Base-by-base conservation (phyloP, 805 yeast species). In the Wickerhamiella hasegawae region DNA sequence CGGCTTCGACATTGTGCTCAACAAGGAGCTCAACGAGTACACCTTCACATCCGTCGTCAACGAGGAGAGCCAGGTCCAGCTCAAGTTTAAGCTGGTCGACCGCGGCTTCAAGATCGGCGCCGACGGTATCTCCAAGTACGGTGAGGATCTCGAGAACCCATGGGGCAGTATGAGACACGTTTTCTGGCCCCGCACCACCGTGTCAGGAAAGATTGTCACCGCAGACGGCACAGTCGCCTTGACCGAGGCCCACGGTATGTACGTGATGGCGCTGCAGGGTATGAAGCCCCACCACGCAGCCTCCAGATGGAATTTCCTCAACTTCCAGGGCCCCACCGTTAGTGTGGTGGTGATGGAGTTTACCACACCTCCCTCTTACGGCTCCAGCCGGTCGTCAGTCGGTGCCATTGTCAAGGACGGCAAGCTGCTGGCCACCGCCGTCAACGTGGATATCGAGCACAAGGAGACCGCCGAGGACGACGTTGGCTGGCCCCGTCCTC, bases 201-300 rank as follows among this genome's bases (percentile, higher is more conserved):
- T 72, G 31, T 52, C 50, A 15, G 98, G 98, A 51, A 62, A 70
- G 15, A 58, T 90, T 42, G 64, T 59, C 28, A 55, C 67, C 54
- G 44, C 50, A 24, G 47, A 39, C 37, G 48, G 46, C 41, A 42
- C 49, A 3, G 48, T 65, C 33, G 62, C 57, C 20, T 45, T 61
- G 31, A 45, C 50, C 20, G 37, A 43, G 23, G 61, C 60, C 19
- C 46, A 40, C 14, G 67, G 83, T 33, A 79, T 90, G 93, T 85
- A 74, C 53, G 94, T 87, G 36, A 76, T 81, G 87, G 98, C 98
- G 5, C 62, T 83, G 46, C 98, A 90, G 63, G 97, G 97, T 42
- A 85, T 90, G 97, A 90, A 90, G 59, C 98, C 98, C 6, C 96
- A 90, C 58, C 98, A 90, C 59, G 95, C 96, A 24, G 98, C 98